Evolutionary conservation across 192 early-diverging fungal genomes (phyloP).

Genomic region (Kappamyces sp.): DNA sequence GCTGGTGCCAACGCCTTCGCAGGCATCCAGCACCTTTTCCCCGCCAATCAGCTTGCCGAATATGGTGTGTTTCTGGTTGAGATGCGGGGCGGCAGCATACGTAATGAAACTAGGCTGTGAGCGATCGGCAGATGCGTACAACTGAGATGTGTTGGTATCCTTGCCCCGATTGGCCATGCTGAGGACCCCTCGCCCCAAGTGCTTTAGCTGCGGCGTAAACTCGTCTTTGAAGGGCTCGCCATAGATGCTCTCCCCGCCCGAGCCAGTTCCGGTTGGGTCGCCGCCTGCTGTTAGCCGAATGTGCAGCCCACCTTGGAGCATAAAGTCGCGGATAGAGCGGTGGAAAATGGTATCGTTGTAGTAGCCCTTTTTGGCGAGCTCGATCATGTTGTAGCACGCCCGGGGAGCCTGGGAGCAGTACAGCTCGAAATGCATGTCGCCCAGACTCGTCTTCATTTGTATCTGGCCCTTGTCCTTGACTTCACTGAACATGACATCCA

Average conservation of each 20-base stretch:
- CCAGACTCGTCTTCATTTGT: slow-evolving; percentile 73
- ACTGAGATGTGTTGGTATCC: slow-evolving; percentile 82
- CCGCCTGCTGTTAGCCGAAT: slow-evolving; percentile 21
- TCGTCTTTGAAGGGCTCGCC: slow-evolving; percentile 45
- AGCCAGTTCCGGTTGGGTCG: slow-evolving; percentile 48
- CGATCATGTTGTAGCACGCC: slow-evolving; percentile 89
- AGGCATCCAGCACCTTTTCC: slow-evolving; percentile 66
- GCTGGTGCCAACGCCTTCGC: slow-evolving; percentile 71
- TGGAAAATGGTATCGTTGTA: slow-evolving; percentile 83
- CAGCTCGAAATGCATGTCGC: slow-evolving; percentile 74
- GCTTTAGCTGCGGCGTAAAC: slow-evolving; percentile 41
- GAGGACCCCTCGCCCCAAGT: slow-evolving; percentile 76
- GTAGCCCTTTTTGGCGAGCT: slow-evolving; percentile 66
- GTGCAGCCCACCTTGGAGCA: slow-evolving; percentile 37
- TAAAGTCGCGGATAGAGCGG: slow-evolving; percentile 55
- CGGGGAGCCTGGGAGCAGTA: slow-evolving; percentile 74
- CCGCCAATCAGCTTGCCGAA: slow-evolving; percentile 94
- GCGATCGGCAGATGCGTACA: too few relatives aligned
- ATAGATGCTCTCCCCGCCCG: slow-evolving; percentile 42
- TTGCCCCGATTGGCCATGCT: slow-evolving; percentile 95
- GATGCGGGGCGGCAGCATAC: slow-evolving; percentile 33
- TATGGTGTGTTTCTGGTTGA: slow-evolving; percentile 79
- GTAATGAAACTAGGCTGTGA: slow-evolving; percentile 42
- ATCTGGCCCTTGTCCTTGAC: slow-evolving; percentile 75
- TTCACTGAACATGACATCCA: slow-evolving; percentile 83